These are phyloP conservation scores for Zalerion maritima DNA, from an alignment of 495 filamentous ascomycete genomes.

Conservation along the genomic window DNA sequence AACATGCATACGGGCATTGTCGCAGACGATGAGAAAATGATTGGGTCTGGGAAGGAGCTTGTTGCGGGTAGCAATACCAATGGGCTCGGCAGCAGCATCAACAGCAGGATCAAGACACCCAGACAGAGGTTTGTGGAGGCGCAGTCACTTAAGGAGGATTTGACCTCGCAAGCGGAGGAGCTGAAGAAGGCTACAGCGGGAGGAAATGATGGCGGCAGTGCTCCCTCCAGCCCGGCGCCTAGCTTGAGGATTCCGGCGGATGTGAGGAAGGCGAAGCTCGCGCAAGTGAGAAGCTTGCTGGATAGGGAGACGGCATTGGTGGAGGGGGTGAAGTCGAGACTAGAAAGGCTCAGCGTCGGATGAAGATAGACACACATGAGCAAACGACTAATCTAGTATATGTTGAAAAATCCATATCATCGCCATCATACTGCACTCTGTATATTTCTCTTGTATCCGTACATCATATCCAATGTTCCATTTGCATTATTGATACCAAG, in stretches of 20 bases:
- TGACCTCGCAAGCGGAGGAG: slow-evolving; percentile 35
- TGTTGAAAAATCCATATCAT: too few species aligned
- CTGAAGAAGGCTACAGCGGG: slow-evolving; percentile 15
- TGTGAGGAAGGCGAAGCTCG: slow-evolving; percentile 50
- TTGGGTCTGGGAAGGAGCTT: slow-evolving; percentile 14
- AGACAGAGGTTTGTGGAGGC: slow-evolving; percentile 36
- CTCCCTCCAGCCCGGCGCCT: slow-evolving; percentile 11
- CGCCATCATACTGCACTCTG: neutral
- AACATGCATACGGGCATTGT: slow-evolving; percentile 27
- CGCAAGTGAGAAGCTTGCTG: slow-evolving; percentile 54
- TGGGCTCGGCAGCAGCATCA: slow-evolving; percentile 15
- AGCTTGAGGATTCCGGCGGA: slow-evolving; percentile 46
- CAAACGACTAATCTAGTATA: too few species aligned
- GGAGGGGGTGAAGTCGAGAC: slow-evolving; percentile 37
- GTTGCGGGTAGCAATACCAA: slow-evolving; percentile 12
- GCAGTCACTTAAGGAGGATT: slow-evolving; percentile 27
- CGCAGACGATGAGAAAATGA: slow-evolving; percentile 9
- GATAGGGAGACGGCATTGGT: slow-evolving; percentile 50
- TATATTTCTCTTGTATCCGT: neutral
- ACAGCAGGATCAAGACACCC: too few species aligned
- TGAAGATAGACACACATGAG: too few species aligned
- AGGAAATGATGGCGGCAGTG: slow-evolving; percentile 15
- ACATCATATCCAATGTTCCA: neutral
- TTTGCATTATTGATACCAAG: too few species aligned
- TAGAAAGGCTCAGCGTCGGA: slow-evolving; percentile 33